A percentile compares a stretch with the other conserved stretches of the same genome.
phyloP scores from a whole-genome alignment of 2,329 filamentous ascomycete genomes.

The Zymoseptoria tritici region DNA sequence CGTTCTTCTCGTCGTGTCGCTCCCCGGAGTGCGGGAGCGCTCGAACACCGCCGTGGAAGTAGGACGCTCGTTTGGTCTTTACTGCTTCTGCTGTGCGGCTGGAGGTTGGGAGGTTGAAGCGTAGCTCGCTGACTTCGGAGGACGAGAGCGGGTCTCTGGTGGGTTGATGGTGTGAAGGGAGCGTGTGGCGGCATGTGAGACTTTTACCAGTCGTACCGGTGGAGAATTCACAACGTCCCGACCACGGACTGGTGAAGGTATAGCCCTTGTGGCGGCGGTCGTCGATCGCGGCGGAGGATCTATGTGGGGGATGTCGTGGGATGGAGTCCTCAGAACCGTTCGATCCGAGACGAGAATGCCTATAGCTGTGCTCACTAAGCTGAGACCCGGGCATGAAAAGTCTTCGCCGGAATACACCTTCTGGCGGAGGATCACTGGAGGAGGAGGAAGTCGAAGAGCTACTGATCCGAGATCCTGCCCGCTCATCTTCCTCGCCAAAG shows the following conservation, averaged over 20 bases:
- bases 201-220: slow-evolving; percentile 65
- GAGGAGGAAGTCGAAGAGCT: slow-evolving; percentile 20
- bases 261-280: slow-evolving; percentile 56
- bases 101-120: slow-evolving; percentile 74
- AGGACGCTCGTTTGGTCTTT: slow-evolving; percentile 24
- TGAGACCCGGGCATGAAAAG: slow-evolving; percentile 43
- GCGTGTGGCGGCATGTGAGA: slow-evolving; percentile 27
- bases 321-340: slow-evolving; percentile 3
- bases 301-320: background rate
- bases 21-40: background rate
- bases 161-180: slow-evolving; percentile 26
- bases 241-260: slow-evolving; percentile 78
- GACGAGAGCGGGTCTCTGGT: slow-evolving; percentile 17
- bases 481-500: slow-evolving; percentile 29
- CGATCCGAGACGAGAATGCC: slow-evolving; percentile 29
- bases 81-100: slow-evolving; percentile 21
- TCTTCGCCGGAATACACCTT: slow-evolving; percentile 38
- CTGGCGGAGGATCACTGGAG: slow-evolving; percentile 19
- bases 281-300: slow-evolving; percentile 2
- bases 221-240: slow-evolving; percentile 75
- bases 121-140: slow-evolving; percentile 67
- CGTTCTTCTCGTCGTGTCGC: background rate
- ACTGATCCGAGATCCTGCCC: slow-evolving; percentile 19
- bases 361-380: slow-evolving; percentile 32
- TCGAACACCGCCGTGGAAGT: slow-evolving; percentile 10